Base-by-base conservation (phyloP, 805 yeast species). In the Lipomyces kockii region DNA sequence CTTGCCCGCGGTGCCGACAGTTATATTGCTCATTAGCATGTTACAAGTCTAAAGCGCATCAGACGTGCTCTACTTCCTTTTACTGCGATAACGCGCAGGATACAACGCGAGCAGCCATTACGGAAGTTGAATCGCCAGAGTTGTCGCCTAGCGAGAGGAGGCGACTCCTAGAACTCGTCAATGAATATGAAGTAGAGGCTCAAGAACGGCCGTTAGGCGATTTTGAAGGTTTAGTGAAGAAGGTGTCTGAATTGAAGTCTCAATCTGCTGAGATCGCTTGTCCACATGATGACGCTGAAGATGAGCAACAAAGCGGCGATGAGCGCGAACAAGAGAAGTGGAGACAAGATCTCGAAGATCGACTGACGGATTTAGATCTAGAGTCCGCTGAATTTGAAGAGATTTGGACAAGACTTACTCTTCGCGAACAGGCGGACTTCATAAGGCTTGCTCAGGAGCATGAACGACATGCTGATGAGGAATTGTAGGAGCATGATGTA, bases 391-490 rank as follows among this genome's bases (percentile, higher is more conserved):
- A 66, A 14, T 67, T 69, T 58, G 66, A 67, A 12, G 62, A 62
- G 5, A n/a, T 69, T 12, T 69, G 72, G 72, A 46, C 55, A n/a
- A 37, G 68, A 8, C 60, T 67, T 14, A 69, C 72, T 11, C 37
- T 67, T 12, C 7, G 43, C 25, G 72, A 69, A 39, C 72, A 69
- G 53, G 71, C 72, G 3, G 72, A 69, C 37, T 69, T 69, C 49
- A 29, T 69, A 29, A 60, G 70, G 43, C 49, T 69, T 14, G 39
- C 35, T 32, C 43, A 60, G 29, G 65, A 52, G 59, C 66, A 63
- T 32, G 55, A 35, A 34, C 25, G 20, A 12, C 60, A 22, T 12
- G 52, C 55, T 9, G 17, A 43, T 49, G 64, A 54, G 35, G 39
- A 22, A n/a, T n/a, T 54, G 12, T 61, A 52, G 35, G 25, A 22